Evolutionary conservation across 495 filamentous ascomycete species (phyloP).

Genomic region (Apodospora peruviana): DNA sequence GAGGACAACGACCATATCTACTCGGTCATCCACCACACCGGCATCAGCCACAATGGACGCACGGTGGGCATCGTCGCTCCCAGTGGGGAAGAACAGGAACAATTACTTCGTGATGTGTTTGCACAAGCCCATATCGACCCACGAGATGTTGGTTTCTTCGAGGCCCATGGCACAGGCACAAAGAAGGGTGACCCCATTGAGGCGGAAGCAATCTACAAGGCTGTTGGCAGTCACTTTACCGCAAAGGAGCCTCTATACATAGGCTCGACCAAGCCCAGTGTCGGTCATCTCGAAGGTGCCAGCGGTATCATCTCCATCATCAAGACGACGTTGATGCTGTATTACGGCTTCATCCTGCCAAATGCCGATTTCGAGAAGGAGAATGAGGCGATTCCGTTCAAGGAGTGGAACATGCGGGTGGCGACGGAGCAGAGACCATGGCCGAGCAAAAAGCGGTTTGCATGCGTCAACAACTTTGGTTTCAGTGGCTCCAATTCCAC

Average conservation of each 20-base stretch:
- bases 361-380: slow-evolving; percentile 45
- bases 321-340: slow-evolving; percentile 54
- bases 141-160: slow-evolving; percentile 40
- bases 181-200: slow-evolving; percentile 58
- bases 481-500: slow-evolving; percentile 41
- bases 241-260: slow-evolving; percentile 41
- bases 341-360: slow-evolving; percentile 47
- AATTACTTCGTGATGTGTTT: slow-evolving; percentile 38
- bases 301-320: slow-evolving; percentile 54
- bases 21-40: slow-evolving; percentile 48
- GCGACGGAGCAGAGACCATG: slow-evolving; percentile 20
- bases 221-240: slow-evolving; percentile 32
- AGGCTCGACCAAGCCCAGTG: slow-evolving; percentile 55
- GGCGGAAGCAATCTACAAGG: slow-evolving; percentile 46
- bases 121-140: slow-evolving; percentile 34
- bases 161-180: slow-evolving; percentile 57
- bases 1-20: slow-evolving; percentile 50
- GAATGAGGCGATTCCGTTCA: slow-evolving; percentile 40
- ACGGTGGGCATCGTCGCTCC: slow-evolving; percentile 51
- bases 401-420: slow-evolving; percentile 36
- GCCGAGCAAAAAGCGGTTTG: slow-evolving; percentile 33
- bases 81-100: slow-evolving; percentile 44
- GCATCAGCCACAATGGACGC: slow-evolving; percentile 52
- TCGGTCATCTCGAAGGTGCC: slow-evolving; percentile 55
- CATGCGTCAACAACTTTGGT: slow-evolving; percentile 46